Base-by-base conservation (phyloP, 306 rosid species). In the Sphenostylis stenocarpa region DNA sequence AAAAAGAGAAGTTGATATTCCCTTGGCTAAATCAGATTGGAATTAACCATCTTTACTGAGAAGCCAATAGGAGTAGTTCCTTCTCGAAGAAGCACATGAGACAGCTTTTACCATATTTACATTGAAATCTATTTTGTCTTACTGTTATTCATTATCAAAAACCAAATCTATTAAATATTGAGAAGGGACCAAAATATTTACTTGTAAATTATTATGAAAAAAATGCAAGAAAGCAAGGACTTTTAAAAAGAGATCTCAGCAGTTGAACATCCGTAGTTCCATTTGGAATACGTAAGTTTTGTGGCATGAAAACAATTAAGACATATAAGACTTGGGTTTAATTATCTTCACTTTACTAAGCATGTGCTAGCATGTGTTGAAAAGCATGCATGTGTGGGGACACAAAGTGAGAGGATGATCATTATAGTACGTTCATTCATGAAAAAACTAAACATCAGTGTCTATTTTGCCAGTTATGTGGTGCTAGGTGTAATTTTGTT, bases 321-420 rank as follows among this genome's bases (percentile, higher is more conserved):
- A 38, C 41, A 38, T 48, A 28, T 17, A 69, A 7, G 47, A 49
- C 23, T 36, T 14, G 23, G 65, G 76, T 71, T 45, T 75, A 26
- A 45, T 29, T 43, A 43, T 73, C 70, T 43, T 17, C 58, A 17
- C 60, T 36, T 34, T 17, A 33, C 36, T 23, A 62, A 29, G 58
- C 71, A 81, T 19, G 76, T 73, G 84, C 56, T 16, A 56, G 80
- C 80, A 80, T 67, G 80, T 47, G 78, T 80, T 3, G 36, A 0
- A 57, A 51, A 67, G 61, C 73, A 26, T 52, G 69, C 68, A 80
- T 52, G 49, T 65, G 78, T 26, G 57, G 51, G 71, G 49, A 64
- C 78, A 72, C 73, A 52, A 47, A 73, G 44, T 1, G 23, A 14
- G 19, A 33, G 16, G 55, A 45, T 64, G 41, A 64, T 67, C 44